These are phyloP conservation scores for Penicillium griseofulvum DNA, from an alignment of 2,329 filamentous ascomycete genomes.

Conservation along the genomic window DNA sequence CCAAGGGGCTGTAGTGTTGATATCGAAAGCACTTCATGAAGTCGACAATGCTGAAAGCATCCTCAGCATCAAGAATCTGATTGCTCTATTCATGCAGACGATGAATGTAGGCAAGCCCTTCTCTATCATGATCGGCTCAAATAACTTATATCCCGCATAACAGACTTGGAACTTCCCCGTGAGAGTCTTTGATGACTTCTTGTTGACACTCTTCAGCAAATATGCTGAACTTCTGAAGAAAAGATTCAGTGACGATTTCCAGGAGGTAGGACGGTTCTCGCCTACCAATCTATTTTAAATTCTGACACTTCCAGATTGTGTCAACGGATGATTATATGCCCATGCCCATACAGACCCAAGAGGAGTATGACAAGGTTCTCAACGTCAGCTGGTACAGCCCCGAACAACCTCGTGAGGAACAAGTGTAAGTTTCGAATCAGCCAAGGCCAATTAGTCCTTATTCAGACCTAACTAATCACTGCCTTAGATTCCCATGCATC, in stretches of 20 bases:
- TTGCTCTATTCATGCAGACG: slow-evolving; percentile 93
- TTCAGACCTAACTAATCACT: background rate
- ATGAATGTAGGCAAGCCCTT: slow-evolving; percentile 69
- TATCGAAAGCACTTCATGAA: slow-evolving; percentile 71
- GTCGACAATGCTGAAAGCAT: slow-evolving; percentile 87
- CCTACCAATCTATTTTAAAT: background rate
- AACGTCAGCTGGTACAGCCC: slow-evolving; percentile 95
- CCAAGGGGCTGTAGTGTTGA: slow-evolving; percentile 76
- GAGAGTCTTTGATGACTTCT: slow-evolving; percentile 73
- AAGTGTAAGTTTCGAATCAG: slow-evolving; percentile 57
- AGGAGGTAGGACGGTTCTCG: slow-evolving; percentile 61
- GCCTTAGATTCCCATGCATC: slow-evolving; percentile 78
- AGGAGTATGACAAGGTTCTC: slow-evolving; percentile 94
- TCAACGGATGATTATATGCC: slow-evolving; percentile 99
- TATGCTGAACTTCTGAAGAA: slow-evolving; percentile 89
- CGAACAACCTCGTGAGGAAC: slow-evolving; percentile 70
- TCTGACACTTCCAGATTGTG: slow-evolving; percentile 52
- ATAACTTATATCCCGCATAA: slow-evolving; percentile 6
- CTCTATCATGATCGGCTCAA: background rate
- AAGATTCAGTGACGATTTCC: slow-evolving; percentile 92
- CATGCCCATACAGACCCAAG: slow-evolving; percentile 86
- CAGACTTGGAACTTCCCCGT: slow-evolving; percentile 90
- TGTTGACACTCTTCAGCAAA: slow-evolving; percentile 87
- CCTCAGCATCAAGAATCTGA: slow-evolving; percentile 89
- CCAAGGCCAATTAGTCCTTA: background rate